These are phyloP conservation scores for Fusarium marasasianum DNA, from an alignment of 2,329 filamentous ascomycete species.

Conservation along the genomic window DNA sequence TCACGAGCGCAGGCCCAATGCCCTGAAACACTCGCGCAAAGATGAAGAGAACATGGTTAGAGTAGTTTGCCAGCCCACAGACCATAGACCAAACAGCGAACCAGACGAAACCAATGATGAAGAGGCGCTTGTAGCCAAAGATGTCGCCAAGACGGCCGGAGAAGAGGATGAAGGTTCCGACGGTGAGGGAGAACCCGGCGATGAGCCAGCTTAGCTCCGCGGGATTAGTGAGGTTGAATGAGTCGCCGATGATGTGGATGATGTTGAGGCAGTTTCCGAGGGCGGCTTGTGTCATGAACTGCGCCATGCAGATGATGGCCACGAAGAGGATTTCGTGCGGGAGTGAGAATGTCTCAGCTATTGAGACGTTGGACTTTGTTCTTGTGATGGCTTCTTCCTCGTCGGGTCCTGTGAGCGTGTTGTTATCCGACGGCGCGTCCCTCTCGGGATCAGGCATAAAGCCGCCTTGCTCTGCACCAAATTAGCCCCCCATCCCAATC, in stretches of 20 bases:
- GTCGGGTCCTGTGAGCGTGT: constrained; percentile 15
- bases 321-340: constrained; percentile 32
- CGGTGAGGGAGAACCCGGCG: constrained; percentile 65
- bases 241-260: constrained; percentile 35
- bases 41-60: constrained; percentile 56
- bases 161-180: constrained; percentile 67
- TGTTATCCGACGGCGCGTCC: constrained; percentile 21
- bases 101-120: constrained; percentile 65
- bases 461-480: constrained; percentile 5
- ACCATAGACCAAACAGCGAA: constrained; percentile 63
- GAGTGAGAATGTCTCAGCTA: constrained; percentile 35
- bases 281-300: constrained; percentile 40
- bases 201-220: constrained; percentile 58
- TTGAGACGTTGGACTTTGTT: constrained; percentile 32
- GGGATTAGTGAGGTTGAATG: constrained; percentile 33
- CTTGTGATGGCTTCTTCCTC: constrained; percentile 34
- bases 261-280: constrained; percentile 40
- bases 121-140: constrained; percentile 65
- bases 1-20: constrained; percentile 68
- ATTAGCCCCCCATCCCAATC: neutral
- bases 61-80: constrained; percentile 54
- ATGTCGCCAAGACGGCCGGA: constrained; percentile 66
- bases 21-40: constrained; percentile 65
- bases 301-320: constrained; percentile 35
- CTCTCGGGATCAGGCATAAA: constrained; percentile 4